These are phyloP conservation scores for Diplodia corticola DNA, from an alignment of 2,329 filamentous ascomycete genomes.

Conservation along the genomic window DNA sequence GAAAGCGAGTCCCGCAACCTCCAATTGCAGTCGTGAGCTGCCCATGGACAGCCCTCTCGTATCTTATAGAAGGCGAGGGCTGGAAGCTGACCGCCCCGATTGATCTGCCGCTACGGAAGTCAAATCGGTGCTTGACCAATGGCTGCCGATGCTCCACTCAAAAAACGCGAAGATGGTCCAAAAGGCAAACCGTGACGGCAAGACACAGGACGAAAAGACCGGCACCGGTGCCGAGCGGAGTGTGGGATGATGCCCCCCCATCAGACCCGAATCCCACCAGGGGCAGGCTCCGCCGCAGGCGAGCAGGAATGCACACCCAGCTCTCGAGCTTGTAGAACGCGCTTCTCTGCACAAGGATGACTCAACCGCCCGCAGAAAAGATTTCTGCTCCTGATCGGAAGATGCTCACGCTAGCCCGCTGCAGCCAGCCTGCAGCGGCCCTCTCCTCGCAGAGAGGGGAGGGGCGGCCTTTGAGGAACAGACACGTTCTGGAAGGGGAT, in stretches of 20 bases:
- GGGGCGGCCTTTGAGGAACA: not conserved
- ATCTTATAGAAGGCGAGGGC: not conserved
- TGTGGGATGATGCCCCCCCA: not conserved
- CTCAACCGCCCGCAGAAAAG: not conserved
- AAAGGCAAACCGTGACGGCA: not conserved
- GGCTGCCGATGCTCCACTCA: not conserved
- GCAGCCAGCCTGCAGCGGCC: not conserved
- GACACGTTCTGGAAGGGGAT: slow-evolving; percentile 1
- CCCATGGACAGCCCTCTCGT: not conserved
- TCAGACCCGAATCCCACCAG: too few species aligned
- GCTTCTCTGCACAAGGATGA: not conserved
- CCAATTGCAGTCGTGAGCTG: not conserved
- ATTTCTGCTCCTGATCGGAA: not conserved
- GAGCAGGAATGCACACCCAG: not conserved
- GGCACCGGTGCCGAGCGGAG: not conserved
- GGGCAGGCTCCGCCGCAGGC: too few species aligned
- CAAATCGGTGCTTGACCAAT: not conserved
- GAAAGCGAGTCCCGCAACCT: not conserved
- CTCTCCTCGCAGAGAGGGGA: not conserved
- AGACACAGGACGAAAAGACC: not conserved
- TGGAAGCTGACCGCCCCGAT: not conserved
- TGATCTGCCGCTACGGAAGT: not conserved
- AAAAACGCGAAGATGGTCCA: not conserved
- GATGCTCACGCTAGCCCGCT: not conserved
- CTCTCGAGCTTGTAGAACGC: too few species aligned